Percentiles rank a stretch among this genome's conserved stretches.
Evolutionary conservation across 73 alveolate species (phyloP).

Genomic region (Tetrahymena thermophila): DNA sequence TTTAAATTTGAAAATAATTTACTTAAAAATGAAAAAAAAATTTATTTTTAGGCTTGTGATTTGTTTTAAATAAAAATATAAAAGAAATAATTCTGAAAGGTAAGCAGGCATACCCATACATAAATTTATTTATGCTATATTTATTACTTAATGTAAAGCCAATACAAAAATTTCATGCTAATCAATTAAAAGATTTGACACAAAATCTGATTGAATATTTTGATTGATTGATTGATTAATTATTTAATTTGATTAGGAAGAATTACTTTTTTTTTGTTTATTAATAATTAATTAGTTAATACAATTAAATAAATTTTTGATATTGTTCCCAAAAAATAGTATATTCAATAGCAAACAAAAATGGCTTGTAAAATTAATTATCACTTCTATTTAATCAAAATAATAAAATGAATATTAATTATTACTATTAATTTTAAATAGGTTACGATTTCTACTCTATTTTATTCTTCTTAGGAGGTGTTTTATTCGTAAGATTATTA

Average conservation of each 20-base stretch:
- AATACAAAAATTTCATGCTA: neutral
- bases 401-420: neutral
- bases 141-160: neutral
- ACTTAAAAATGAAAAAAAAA: too few relatives aligned
- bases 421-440: neutral
- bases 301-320: neutral
- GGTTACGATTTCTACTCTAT: constrained; percentile 1
- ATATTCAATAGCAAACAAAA: neutral
- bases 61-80: too few relatives aligned
- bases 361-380: neutral
- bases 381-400: neutral
- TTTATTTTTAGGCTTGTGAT: too few relatives aligned
- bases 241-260: neutral
- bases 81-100: neutral
- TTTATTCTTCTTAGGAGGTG: neutral
- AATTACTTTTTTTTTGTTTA: neutral
- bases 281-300: too few relatives aligned
- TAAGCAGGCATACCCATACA: neutral
- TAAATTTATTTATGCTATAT: neutral
- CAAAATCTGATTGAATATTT: neutral
- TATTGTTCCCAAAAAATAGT: neutral
- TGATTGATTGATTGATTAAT: neutral
- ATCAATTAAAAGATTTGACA: neutral
- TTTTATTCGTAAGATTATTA: neutral
- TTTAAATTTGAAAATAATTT: too few relatives aligned